These are phyloP conservation scores for Carex pumila DNA, from an alignment of 176 grass and related monocot genomes.

Conservation along the genomic window DNA sequence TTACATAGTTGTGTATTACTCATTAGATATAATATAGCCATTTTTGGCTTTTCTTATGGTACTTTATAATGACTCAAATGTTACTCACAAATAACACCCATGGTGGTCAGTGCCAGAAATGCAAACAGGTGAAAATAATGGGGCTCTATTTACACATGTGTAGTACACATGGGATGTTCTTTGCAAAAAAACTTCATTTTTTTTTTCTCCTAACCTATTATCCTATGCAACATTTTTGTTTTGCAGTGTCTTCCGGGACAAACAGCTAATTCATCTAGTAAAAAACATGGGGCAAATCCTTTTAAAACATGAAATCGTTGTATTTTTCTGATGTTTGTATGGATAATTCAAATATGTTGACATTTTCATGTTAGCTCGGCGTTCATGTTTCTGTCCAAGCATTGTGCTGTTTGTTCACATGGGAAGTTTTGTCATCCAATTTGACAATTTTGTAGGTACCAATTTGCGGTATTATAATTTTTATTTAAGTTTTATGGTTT, in stretches of 20 bases:
- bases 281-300: not conserved
- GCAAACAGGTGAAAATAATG: not conserved
- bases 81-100: not conserved
- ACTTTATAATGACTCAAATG: not conserved
- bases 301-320: not conserved
- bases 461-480: not conserved
- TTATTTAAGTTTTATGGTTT: not conserved
- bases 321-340: slow-evolving; percentile 9
- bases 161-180: not conserved
- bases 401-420: not conserved
- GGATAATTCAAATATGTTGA: slow-evolving; percentile 17
- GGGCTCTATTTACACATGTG: not conserved
- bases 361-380: not conserved
- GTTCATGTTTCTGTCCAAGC: not conserved
- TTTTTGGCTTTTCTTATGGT: not conserved
- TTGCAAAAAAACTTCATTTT: not conserved
- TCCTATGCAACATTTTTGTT: not conserved
- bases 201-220: not conserved
- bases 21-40: not conserved
- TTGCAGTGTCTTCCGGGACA: slow-evolving; percentile 8
- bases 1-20: not conserved
- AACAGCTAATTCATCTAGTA: slow-evolving; percentile 3
- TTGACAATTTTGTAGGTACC: slow-evolving; percentile 6
- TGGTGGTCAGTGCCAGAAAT: not conserved
- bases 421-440: slow-evolving; percentile 8